phyloP scores from a whole-genome alignment of 208 protist species.

The Naegleria fowleri region DNA sequence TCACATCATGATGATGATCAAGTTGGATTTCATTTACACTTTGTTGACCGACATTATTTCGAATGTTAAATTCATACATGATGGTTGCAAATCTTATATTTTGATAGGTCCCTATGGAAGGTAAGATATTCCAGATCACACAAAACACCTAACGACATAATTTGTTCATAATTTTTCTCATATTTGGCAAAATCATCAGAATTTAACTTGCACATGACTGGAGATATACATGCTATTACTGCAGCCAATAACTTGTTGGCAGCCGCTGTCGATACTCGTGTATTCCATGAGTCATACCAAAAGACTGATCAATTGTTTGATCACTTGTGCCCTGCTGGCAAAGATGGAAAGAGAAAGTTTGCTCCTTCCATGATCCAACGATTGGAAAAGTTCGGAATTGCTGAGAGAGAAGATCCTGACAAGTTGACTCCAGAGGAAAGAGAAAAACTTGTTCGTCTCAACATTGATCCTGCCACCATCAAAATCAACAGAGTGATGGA shows the following conservation, averaged over 20 bases:
- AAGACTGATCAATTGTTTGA: conserved; percentile 74
- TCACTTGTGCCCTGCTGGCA: conserved; percentile 55
- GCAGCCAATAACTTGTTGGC: conserved; percentile 93
- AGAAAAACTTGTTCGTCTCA: conserved; percentile 79
- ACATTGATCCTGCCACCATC: conserved; percentile 90
- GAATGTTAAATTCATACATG: too few relatives aligned
- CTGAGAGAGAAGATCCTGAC: conserved; percentile 69
- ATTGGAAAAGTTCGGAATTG: conserved; percentile 83
- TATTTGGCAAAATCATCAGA: conserved; percentile 52
- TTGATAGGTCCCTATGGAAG: conserved; percentile 79
- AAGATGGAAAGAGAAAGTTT: conserved; percentile 61
- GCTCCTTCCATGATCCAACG: conserved; percentile 76
- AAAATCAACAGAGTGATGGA: conserved; percentile 93
- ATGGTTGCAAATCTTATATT: too few relatives aligned
- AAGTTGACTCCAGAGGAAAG: conserved; percentile 77
- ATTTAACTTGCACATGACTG: conserved; percentile 96
- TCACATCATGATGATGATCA: too few relatives aligned
- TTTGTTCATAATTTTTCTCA: too few relatives aligned
- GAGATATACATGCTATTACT: conserved; percentile 96
- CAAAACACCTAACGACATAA: too few relatives aligned
- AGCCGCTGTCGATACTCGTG: conserved; percentile 92
- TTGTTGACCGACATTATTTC: too few relatives aligned
- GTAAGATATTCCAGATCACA: too few relatives aligned
- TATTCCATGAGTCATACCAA: conserved; percentile 91
- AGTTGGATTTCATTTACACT: too few relatives aligned